Evolutionary conservation across 805 yeast genomes (phyloP), one percentile per base, ranked within the genome.

Genomic region (Metschnikowia colocasiae): DNA sequence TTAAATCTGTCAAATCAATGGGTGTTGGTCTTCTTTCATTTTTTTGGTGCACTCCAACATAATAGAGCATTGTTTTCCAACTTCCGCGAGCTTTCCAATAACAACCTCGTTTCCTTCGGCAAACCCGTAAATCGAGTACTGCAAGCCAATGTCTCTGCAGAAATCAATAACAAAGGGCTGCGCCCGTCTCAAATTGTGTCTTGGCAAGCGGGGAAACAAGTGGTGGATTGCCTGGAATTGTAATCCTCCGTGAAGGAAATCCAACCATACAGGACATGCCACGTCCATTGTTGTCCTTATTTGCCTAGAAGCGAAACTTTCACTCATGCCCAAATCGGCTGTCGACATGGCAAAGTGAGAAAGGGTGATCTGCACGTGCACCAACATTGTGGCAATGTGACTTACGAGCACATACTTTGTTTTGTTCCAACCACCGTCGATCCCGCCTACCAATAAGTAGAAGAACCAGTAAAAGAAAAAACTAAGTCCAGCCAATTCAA

Each of bases 341-440:
- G 96, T 90, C 1, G 95, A 86, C 95, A 89, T 90, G 31, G 96
- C 96, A 70, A 89, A 89, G 63, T 89, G 97, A 12, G 91, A 83
- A 36, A 89, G 73, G 0, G 95, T 87, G 65, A 89, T 89, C 63
- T 90, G 96, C 27, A 89, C 96, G 64, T 89, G 97, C n/a, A 89
- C 92, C 32, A 91, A 76, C 95, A 88, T 87, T 2, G 96, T 86
- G 10, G 87, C 77, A 7, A 87, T 60, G 58, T 89, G 96, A 35
- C 91, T 82, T 5, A 87, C 80, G 74, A 88, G 58, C 13, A 90
- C 69, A 62, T 74, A 90, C 50, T 68, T 65, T 55, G 84, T 71
- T 50, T 85, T 72, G 44, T 78, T 74, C 63, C 78, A 61, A 43
- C 76, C 69, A 8, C 81, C 77, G 15, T 80, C 78, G 23, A 89